Evolutionary conservation across 257 asterid species (phyloP).

Genomic region (Forsythia viridissima): DNA sequence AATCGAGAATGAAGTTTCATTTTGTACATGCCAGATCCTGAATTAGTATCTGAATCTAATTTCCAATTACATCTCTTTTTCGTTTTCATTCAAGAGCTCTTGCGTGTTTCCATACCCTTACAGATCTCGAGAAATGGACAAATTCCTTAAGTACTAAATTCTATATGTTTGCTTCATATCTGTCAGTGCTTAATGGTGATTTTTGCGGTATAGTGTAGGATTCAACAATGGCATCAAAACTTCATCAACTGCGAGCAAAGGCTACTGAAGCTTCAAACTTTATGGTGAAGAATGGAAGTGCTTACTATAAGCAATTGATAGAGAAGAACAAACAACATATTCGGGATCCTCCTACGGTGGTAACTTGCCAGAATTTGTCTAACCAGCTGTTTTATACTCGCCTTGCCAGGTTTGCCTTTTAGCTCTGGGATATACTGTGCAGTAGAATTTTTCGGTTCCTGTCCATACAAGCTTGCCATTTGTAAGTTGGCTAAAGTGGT

Average conservation of each 20-base stretch:
- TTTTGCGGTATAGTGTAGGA: not conserved
- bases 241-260: constrained; percentile 16
- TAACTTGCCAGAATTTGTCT: constrained; percentile 16
- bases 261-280: not conserved
- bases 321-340: constrained; percentile 20
- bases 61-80: not conserved
- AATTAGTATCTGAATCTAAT: not conserved
- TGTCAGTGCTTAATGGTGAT: not conserved
- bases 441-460: not conserved
- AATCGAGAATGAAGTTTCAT: not conserved
- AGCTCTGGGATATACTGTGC: not conserved
- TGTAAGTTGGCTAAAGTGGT: not conserved
- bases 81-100: not conserved
- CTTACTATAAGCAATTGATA: constrained; percentile 23
- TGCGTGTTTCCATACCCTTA: not conserved
- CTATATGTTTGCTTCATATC: not conserved
- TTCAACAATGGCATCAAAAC: constrained; percentile 16
- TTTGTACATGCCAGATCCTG: not conserved
- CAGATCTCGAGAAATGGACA: not conserved
- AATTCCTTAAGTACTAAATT: not conserved
- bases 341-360: constrained; percentile 13
- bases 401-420: constrained; percentile 20
- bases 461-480: not conserved
- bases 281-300: not conserved
- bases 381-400: constrained; percentile 24